Evolutionary conservation across 2,329 filamentous ascomycete species (phyloP), one percentile per base, ranked within the genome.

Genomic region (Colletotrichum sp.): DNA sequence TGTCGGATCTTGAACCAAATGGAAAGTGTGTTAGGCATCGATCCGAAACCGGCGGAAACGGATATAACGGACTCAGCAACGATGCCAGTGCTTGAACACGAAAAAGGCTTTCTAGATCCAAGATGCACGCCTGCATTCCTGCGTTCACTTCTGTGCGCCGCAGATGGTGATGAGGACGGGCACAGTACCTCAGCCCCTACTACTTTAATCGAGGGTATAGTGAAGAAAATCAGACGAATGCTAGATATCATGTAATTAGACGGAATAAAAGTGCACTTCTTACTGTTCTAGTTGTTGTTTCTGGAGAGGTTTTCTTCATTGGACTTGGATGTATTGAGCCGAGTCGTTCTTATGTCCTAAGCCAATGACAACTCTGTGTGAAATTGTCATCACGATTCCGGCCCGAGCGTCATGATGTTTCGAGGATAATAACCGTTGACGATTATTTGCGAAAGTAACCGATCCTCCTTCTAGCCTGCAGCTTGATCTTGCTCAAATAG

Each of bases 261-360:
- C 3, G 7, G n/a, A 21, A 52, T 7, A 21, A 13, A 13, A 52
- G 6, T 4, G 0, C 3, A 43, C 1, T 1, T 43, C 0, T 1
- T 3, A 1, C 2, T 0, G 1, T 39, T 3, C 14, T 39, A 1
- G 1, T 0, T 18, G 36, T 6, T 39, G 16, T 0, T 39, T 39
- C 7, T 39, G 0, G 1, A 18, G 36, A 39, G 36, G 0, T 0
- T 39, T 39, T 18, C 16, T 39, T 39, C 0, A 9, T 1, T 39
- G 36, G 7, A 39, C 36, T 5, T 39, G 14, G 1, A 36, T 36
- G 34, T 1, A 16, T 36, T 36, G 13, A 36, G 34, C 14, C 6
- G 1, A 13, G 30, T 32, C 10, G 10, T 2, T 4, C 4, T 32
- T 34, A 36, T 16, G 0, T 7, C 34, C 6, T 0, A 36, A 16